These are phyloP conservation scores for Pseudocercospora fuligena DNA, from an alignment of 2,329 filamentous ascomycete genomes.

Conservation along the genomic window DNA sequence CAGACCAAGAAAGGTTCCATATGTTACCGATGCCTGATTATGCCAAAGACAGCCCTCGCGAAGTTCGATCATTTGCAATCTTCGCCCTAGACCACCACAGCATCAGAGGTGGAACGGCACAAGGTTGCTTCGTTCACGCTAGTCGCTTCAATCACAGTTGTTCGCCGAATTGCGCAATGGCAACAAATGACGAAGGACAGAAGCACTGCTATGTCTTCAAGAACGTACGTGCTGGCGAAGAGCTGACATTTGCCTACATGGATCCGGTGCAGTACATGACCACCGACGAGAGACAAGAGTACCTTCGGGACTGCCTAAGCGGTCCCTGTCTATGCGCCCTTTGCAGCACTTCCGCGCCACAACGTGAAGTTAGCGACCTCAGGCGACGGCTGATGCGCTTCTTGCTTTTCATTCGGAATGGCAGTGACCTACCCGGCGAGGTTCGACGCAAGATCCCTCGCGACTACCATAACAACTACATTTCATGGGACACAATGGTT, in stretches of 20 bases:
- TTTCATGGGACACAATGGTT: not conserved
- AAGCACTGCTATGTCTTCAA: conserved; percentile 1
- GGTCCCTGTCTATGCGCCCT: not conserved
- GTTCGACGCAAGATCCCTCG: not conserved
- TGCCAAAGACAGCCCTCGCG: not conserved
- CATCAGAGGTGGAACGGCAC: not conserved
- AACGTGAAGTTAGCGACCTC: not conserved
- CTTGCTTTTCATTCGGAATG: not conserved
- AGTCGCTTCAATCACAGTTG: conserved; percentile 10
- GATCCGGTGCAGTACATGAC: conserved; percentile 5
- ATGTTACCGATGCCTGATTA: not conserved
- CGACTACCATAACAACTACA: not conserved
- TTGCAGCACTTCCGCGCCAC: not conserved
- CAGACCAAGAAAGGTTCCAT: not conserved
- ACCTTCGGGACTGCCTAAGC: not conserved
- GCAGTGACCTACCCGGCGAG: not conserved
- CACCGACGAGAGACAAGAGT: not conserved
- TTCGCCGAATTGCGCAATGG: conserved; percentile 5
- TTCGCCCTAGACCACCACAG: not conserved
- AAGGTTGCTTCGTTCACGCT: not conserved
- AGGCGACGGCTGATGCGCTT: not conserved
- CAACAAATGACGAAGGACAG: not conserved
- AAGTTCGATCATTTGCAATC: not conserved
- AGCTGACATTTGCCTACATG: conserved; percentile 7
- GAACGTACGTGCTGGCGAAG: conserved; percentile 1